A percentile compares a stretch with the other conserved stretches of the same genome.
Evolutionary conservation across 2,329 filamentous ascomycete genomes (phyloP).

Genomic region (Cladosporium austrohemisphaericum): DNA sequence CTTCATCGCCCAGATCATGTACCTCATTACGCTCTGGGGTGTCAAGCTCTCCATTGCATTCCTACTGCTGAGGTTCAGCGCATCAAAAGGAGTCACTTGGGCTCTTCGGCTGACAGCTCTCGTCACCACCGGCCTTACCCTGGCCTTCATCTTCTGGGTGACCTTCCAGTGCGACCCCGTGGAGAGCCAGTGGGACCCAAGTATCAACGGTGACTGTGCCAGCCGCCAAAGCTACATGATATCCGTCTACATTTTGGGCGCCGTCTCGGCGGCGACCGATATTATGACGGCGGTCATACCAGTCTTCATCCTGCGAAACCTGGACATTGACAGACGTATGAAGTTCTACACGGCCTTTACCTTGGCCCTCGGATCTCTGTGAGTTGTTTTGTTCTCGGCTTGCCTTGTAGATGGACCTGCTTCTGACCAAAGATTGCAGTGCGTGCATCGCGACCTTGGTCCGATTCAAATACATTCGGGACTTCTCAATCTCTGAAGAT

Average conservation of each 20-base stretch:
- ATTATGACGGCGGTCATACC: background rate
- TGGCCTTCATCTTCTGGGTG: background rate
- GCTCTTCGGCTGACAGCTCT: background rate
- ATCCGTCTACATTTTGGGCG: background rate
- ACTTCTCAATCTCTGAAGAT: slow-evolving; percentile 2
- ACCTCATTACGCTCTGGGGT: background rate
- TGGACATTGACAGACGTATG: background rate
- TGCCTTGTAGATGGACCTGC: no score
- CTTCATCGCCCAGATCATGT: slow-evolving; percentile 4
- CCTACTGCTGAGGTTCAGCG: background rate
- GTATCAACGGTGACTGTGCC: background rate
- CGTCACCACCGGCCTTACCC: background rate
- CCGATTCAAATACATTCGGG: slow-evolving; percentile 8
- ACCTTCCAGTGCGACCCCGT: background rate
- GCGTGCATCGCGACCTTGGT: slow-evolving; percentile 1
- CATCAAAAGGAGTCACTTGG: background rate
- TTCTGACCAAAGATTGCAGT: background rate
- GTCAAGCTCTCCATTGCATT: background rate
- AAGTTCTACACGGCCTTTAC: background rate
- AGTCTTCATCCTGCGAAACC: background rate
- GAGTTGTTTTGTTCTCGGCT: background rate
- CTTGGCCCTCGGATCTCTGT: slow-evolving; percentile 2
- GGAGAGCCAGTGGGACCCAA: slow-evolving; percentile 1
- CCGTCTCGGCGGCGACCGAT: background rate
- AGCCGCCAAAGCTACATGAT: background rate